phyloP scores from a whole-genome alignment of 2,329 filamentous ascomycete genomes.

The Xylaria sp. region DNA sequence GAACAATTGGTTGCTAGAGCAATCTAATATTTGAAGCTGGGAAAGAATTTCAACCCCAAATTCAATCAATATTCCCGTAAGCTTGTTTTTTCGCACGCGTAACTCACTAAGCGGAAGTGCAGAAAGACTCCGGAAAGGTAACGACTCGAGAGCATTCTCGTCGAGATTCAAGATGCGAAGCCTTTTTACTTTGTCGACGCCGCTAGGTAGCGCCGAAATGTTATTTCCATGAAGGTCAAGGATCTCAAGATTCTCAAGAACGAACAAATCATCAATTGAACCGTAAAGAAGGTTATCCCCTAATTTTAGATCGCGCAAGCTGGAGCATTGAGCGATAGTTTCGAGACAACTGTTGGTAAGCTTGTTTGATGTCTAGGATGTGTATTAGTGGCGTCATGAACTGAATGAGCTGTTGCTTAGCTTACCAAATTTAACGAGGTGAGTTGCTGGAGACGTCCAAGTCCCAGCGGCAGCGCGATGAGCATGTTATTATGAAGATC shows the following conservation, averaged over 20 bases:
- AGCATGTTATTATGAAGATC: constrained; percentile 88
- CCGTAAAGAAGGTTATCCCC: constrained; percentile 78
- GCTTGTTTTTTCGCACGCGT: constrained; percentile 75
- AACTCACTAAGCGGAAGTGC: constrained; percentile 75
- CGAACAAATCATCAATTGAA: constrained; percentile 66
- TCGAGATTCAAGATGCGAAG: constrained; percentile 80
- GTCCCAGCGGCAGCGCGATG: constrained; percentile 72
- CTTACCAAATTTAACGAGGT: constrained; percentile 82
- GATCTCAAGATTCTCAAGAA: constrained; percentile 73
- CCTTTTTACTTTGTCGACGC: constrained; percentile 68
- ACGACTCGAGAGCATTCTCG: constrained; percentile 73
- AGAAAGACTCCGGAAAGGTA: constrained; percentile 74
- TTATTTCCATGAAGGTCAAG: constrained; percentile 84
- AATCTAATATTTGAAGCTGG: constrained; percentile 75
- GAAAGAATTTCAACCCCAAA: constrained; percentile 62
- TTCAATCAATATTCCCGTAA: constrained; percentile 74
- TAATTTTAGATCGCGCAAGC: constrained; percentile 79
- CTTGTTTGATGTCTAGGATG: constrained; percentile 74
- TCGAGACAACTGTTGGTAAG: constrained; percentile 75
- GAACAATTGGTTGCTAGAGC: constrained; percentile 76
- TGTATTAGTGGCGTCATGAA: constrained; percentile 37
- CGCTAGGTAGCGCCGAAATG: constrained; percentile 71
- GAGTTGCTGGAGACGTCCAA: constrained; percentile 74
- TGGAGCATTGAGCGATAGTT: constrained; percentile 72
- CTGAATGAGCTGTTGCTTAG: background rate